Evolutionary conservation across 164 flowering plant species (phyloP), one percentile per base, ranked within the genome.

Genomic region (Kalanchoe fedtschenkoi): DNA sequence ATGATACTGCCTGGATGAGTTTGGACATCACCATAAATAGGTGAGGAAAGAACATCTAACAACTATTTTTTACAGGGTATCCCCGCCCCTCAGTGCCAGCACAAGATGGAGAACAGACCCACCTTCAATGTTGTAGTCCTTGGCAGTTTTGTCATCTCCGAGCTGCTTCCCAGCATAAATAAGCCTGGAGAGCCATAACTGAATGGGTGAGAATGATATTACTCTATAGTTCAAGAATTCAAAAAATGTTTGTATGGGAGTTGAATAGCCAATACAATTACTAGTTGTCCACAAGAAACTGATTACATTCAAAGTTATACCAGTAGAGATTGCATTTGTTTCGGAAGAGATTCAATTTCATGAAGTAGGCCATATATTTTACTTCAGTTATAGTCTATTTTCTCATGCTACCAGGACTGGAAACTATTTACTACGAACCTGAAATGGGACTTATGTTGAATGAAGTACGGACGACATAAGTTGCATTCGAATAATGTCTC

Each of bases 101-200:
- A 58, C 61, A 58, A 58, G 61, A 58, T 58, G 61, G 28, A 58
- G 61, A 34, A 58, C 61, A 58, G 61, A 34, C 26, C 61, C 41
- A 34, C 61, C 61, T 11, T 58, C 61, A 19, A 58, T 58, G 61
- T 58, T 58, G 38, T 56, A 56, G 35, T 56, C 60, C 35, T 56
- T 56, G 33, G 60, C 60, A 30, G 60, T 56, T 32, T 56, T 56
- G 17, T 56, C 60, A 56, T 56, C 60, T 13, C 19, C 60, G 14
- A 56, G 60, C 60, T 56, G 60, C 60, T 56, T 56, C 16, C 60
- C 60, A 14, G 60, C 60, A 30, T 56, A 56, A 7, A 56, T 56
- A 56, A 56, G 60, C 35, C 60, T 56, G 60, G 17, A 56, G 9
- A 6, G 35, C 34, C 19, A 24, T 32, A 24, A 32, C 5, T n/a